phyloP scores from a whole-genome alignment of 108 stramenopile genomes.

The Pseudonitzschia multistriata region DNA sequence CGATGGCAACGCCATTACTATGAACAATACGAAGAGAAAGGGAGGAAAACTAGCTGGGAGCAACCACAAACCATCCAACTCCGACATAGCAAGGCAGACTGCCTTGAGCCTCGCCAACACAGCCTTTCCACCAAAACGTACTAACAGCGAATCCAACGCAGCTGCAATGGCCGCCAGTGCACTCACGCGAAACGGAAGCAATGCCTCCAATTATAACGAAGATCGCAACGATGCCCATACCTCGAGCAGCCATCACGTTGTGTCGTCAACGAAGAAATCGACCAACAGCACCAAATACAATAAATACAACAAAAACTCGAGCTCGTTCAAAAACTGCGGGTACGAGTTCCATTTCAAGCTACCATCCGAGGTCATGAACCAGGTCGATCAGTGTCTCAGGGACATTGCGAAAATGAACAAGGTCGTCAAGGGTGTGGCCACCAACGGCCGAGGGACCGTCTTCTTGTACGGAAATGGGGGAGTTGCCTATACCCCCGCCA shows the following conservation, averaged over 20 bases:
- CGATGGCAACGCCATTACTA: background rate
- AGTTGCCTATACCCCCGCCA: slow-evolving; percentile 63
- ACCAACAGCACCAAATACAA: background rate
- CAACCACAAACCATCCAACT: no score
- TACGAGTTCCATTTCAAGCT: slow-evolving; percentile 51
- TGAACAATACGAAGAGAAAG: slow-evolving; percentile 1
- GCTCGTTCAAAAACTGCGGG: slow-evolving; percentile 16
- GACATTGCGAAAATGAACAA: slow-evolving; percentile 55
- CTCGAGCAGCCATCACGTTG: background rate
- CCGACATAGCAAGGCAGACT: background rate
- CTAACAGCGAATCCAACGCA: background rate
- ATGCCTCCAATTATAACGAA: background rate
- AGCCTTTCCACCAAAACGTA: no score
- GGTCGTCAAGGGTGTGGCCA: slow-evolving; percentile 60
- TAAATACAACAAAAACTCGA: no score
- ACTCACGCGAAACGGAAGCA: background rate
- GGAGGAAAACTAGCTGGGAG: background rate
- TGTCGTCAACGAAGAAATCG: background rate
- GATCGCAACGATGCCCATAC: background rate
- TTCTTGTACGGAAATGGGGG: slow-evolving; percentile 76
- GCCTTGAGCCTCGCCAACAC: background rate
- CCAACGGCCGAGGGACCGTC: slow-evolving; percentile 70
- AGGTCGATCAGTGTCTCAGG: slow-evolving; percentile 56
- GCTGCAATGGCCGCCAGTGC: background rate
- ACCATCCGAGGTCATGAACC: slow-evolving; percentile 43